phyloP scores from a whole-genome alignment of 2,329 filamentous ascomycete species.

The Dactylellina leptospora region DNA sequence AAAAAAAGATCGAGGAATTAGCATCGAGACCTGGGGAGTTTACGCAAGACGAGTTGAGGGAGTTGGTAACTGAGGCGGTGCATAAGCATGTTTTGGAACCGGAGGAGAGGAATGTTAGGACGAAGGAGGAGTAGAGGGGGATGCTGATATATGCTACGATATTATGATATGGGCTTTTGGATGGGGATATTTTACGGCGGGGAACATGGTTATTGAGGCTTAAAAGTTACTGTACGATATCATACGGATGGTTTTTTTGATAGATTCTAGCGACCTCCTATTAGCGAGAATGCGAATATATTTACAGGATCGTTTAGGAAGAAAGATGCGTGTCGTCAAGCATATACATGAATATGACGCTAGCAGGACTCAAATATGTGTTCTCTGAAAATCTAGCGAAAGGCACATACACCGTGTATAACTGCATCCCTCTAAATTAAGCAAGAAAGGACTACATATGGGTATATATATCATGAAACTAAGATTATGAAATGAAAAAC shows the following conservation, averaged over 20 bases:
- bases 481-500: neutral
- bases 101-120: conserved; percentile 72
- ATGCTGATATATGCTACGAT: neutral
- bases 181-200: neutral
- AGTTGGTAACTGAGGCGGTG: conserved; percentile 82
- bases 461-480: conserved; percentile 4
- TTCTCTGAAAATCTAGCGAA: neutral
- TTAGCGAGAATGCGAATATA: conserved; percentile 16
- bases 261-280: conserved; percentile 11
- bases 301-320: conserved; percentile 14
- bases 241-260: conserved; percentile 4
- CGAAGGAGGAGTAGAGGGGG: conserved; percentile 63
- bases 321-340: neutral
- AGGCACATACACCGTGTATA: conserved; percentile 38
- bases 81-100: conserved; percentile 68
- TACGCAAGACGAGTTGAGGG: conserved; percentile 79
- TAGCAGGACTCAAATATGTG: neutral
- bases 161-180: neutral
- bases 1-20: conserved; percentile 85
- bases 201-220: neutral
- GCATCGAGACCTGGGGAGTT: conserved; percentile 82
- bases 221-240: conserved; percentile 28
- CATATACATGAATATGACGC: conserved; percentile 19
- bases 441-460: conserved; percentile 2
- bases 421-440: conserved; percentile 21